These are phyloP conservation scores for Saccharomyces hybrid DNA, from an alignment of 1,139 yeast genomes.

Conservation along the genomic window DNA sequence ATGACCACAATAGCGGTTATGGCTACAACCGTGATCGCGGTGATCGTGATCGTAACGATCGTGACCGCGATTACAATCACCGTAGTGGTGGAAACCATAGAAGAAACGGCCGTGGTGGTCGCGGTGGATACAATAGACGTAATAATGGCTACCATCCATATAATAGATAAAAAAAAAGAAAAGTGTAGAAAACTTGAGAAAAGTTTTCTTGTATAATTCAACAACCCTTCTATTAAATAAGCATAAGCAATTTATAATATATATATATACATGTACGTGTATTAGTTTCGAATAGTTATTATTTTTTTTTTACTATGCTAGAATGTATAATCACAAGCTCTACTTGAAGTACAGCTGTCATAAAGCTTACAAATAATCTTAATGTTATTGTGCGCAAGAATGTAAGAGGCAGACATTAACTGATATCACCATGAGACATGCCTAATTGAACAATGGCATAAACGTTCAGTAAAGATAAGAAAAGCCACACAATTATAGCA, in stretches of 20 bases:
- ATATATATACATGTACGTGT: not conserved
- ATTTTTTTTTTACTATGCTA: not conserved
- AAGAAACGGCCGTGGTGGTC: slow-evolving; percentile 11
- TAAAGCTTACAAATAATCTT: not conserved
- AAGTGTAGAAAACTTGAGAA: not conserved
- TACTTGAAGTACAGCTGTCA: not conserved
- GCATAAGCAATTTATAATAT: not conserved
- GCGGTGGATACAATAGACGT: slow-evolving; percentile 17
- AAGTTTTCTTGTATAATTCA: not conserved
- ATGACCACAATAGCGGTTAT: not conserved
- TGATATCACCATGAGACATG: slow-evolving; percentile 24
- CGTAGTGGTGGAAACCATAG: not conserved
- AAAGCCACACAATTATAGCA: slow-evolving; percentile 51
- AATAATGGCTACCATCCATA: slow-evolving; percentile 25
- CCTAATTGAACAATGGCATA: slow-evolving; percentile 55
- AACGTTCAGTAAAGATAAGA: slow-evolving; percentile 55
- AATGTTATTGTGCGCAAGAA: no score
- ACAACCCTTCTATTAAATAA: not conserved
- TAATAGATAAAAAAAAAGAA: slow-evolving; percentile 15
- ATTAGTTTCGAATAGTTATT: not conserved
- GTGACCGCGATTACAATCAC: not conserved
- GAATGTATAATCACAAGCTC: not conserved
- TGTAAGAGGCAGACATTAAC: not conserved
- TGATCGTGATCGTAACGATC: not conserved
- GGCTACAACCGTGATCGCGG: not conserved